Base-by-base conservation (phyloP, 176 grass and related monocot genomes). In the Aegilops sharonensis region DNA sequence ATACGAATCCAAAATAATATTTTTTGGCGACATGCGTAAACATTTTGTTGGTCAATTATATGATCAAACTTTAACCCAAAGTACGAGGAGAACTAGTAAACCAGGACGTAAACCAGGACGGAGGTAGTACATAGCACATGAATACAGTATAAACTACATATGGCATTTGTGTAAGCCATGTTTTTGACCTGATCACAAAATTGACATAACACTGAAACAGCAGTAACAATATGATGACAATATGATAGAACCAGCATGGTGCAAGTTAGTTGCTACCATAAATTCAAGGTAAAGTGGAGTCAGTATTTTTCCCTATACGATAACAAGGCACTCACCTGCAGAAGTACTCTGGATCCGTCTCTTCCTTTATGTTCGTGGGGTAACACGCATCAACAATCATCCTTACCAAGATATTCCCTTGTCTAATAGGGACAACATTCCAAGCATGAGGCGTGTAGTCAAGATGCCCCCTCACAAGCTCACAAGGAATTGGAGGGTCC, bases 401-500 rank as follows among this genome's bases (percentile, higher is more conserved):
- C 79, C 97, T 83, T 87, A 88, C 64, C 87, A 86, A 99, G 12
- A 59, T 30, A 52, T 89, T 72, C 5, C 90, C 92, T 82, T 93
- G 94, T 90, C 88, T 96, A 84, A 99, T 85, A 90, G 86, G 88
- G 89, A 96, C 79, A 87, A 91, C 80, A 72, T 99, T 99, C 97
- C 97, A 99, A 68, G 97, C 97, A 95, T 99, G 97, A 70, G 97
- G 94, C 71, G 91, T 91, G 71, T 94, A 96, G 77, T 99, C 97
- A 85, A 99, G 88, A 91, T 99, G 93, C 8, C 97, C 97, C 68
- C 97, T 92, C 72, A 99, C 90, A 86, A 99, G 90, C 73, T 99
- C 94, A 85, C 97, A 99, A 64, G 97, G 97, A 82, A 99, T 90
- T 24, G 97, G 91, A 88, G 97, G 97, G 83, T 96, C 92, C 6